Evolutionary conservation across 164 flowering plant species (phyloP).

Genomic region (Houttuynia cordata): DNA sequence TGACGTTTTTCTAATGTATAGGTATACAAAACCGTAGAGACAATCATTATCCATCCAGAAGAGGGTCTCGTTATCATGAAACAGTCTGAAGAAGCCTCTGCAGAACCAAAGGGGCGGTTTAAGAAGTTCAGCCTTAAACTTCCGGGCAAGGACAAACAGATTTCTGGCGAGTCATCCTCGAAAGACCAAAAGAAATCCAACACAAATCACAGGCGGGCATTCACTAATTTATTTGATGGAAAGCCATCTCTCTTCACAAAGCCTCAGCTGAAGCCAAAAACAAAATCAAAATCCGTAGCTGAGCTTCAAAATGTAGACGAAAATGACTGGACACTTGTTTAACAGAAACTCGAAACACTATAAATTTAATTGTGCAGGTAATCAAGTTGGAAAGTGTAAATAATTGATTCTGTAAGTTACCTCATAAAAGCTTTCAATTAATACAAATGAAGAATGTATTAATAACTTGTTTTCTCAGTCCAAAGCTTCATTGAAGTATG

Average conservation of each 20-base stretch:
- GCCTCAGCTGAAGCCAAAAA: conserved; percentile 45
- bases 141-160: conserved; percentile 41
- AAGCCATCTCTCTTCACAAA: conserved; percentile 54
- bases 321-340: conserved; percentile 54
- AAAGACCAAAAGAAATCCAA: conserved; percentile 5
- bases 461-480: no score
- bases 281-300: conserved; percentile 11
- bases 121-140: conserved; percentile 49
- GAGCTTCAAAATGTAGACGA: conserved; percentile 22
- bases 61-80: conserved; percentile 39
- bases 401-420: conserved; percentile 2
- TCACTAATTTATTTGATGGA: conserved; percentile 41
- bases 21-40: conserved; percentile 85
- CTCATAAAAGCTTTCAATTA: neutral
- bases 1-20: conserved; percentile 7
- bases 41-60: conserved; percentile 51
- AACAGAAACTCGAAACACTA: conserved; percentile 1
- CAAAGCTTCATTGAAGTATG: no score
- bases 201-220: conserved; percentile 5
- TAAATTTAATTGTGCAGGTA: neutral
- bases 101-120: conserved; percentile 49
- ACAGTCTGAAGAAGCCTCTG: conserved; percentile 40
- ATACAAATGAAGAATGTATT: no score
- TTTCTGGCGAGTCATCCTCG: conserved; percentile 26
- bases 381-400: conserved; percentile 11